Evolutionary conservation across 305 asterid genomes (phyloP), one percentile per base, ranked within the genome.

Genomic region (Solanum chacoense): DNA sequence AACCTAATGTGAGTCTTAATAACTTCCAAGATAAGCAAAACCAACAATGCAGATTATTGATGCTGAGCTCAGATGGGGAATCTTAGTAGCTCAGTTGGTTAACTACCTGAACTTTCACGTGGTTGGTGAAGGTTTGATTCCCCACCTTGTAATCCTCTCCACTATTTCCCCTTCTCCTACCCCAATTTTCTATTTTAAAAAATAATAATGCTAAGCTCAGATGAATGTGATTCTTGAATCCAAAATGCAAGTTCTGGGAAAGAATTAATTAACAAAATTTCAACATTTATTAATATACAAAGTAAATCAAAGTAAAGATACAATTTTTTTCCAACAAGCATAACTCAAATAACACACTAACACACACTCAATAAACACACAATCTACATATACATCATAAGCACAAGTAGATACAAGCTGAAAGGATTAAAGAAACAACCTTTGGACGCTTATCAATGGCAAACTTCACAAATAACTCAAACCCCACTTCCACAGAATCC

Each of bases 401-500:
- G 29, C 72, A 73, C 69, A 34, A 29, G 24, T 18, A 42, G 50
- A 55, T 7, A 55, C 67, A 55, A 55, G 11, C 24, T 55, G 67
- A 55, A 55, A 55, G 67, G 36, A 29, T 28, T 16, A 36, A 45
- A 76, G 31, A 35, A 18, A n/a, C 7, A 55, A 97, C 98, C 99
- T 95, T 95, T 5, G 99, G 98, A 10, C 98, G 95, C 93, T 93
- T 96, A 91, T 95, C 98, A 37, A 92, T 85, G 20, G 99, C 94
- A 81, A 91, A 94, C 67, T 91, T 95, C 81, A 96, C 89, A 88
- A 97, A 94, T 89, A 94, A 89, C 85, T 89, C 91, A 63, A 95
- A 94, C 29, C 99, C 98, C 28, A 89, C 35, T 28, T 93, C 81
- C 90, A 96, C 93, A 20, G 96, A 94, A 83, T 92, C 92, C 98